Base-by-base conservation (phyloP, 2,329 filamentous ascomycete species). In the Ophiosphaerella korrae region DNA sequence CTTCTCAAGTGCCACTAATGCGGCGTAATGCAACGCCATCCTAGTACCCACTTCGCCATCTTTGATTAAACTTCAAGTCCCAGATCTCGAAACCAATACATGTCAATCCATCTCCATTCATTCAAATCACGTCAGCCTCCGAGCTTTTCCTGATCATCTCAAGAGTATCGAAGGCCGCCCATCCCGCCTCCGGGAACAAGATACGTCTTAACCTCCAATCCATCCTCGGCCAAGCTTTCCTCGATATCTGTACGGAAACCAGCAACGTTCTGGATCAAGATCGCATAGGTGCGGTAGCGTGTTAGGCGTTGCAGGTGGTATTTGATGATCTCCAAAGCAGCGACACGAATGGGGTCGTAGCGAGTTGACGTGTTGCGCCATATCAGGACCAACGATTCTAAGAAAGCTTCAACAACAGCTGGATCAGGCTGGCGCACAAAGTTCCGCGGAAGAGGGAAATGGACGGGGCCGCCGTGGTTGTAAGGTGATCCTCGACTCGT, bases 381-480 rank as follows among this genome's bases (percentile, higher is more conserved):
- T 9, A 66, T 44, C 33, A 67, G 48, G 11, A 59, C 55, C 2
- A 68, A 16, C 0, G 61, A 65, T 24, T 67, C 49, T 0, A 67
- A 51, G 33, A 67, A 60, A 11, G 31, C 31, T 11, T 9, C 21
- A 3, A 44, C 42, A 23, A 35, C 21, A 13, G 31, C 31, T 21
- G 18, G 18, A 4, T 21, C 18, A 21, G 18, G 18, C 18, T 21
- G 18, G 18, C 18, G 18, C 18, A 21, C 18, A 21, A 21, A 21
- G 18, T 21, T 3, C 18, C 3, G 18, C 18, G 18, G 18, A 21
- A 21, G 18, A 21, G 18, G 18, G 18, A 21, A 21, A 3, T 21
- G 18, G 5, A 21, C 18, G 18, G 18, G 18, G 18, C 18, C 18
- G 18, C 3, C 18, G 18, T 21, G 18, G 18, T 4, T 21, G 18